Evolutionary conservation across 164 flowering plant genomes (phyloP).

Genomic region (Vitis rotundifolia): DNA sequence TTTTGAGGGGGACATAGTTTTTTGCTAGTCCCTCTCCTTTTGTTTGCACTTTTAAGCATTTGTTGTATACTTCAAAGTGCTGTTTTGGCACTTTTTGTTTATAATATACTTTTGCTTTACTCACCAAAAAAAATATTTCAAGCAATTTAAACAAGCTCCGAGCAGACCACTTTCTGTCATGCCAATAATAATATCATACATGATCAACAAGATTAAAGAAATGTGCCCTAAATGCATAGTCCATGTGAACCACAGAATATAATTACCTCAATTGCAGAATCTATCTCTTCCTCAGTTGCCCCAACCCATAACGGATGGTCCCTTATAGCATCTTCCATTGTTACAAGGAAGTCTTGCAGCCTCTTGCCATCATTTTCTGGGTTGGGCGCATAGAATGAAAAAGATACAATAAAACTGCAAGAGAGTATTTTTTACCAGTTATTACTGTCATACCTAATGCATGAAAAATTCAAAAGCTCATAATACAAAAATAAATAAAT

Average conservation of each 20-base stretch:
- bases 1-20: too few relatives aligned
- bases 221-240: background rate
- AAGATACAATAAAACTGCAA: conserved; percentile 56
- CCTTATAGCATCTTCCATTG: conserved; percentile 43
- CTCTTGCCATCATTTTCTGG: conserved; percentile 48
- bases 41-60: too few relatives aligned
- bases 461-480: background rate
- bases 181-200: too few relatives aligned
- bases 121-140: too few relatives aligned
- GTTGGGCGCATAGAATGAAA: conserved; percentile 40
- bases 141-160: too few relatives aligned
- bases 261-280: conserved; percentile 45
- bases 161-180: too few relatives aligned
- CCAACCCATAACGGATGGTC: conserved; percentile 54
- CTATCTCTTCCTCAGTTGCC: conserved; percentile 46
- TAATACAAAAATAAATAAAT: background rate
- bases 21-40: too few relatives aligned
- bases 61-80: too few relatives aligned
- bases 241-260: background rate
- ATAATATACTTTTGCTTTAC: too few relatives aligned
- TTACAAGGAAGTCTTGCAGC: conserved; percentile 47
- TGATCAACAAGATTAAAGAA: background rate
- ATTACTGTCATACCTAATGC: background rate
- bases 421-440: background rate
- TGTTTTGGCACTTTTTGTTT: too few relatives aligned